Percentiles rank a stretch among this genome's conserved stretches.
Evolutionary conservation across 495 filamentous ascomycete genomes (phyloP).

Genomic region (Hyaloscypha bicolor): DNA sequence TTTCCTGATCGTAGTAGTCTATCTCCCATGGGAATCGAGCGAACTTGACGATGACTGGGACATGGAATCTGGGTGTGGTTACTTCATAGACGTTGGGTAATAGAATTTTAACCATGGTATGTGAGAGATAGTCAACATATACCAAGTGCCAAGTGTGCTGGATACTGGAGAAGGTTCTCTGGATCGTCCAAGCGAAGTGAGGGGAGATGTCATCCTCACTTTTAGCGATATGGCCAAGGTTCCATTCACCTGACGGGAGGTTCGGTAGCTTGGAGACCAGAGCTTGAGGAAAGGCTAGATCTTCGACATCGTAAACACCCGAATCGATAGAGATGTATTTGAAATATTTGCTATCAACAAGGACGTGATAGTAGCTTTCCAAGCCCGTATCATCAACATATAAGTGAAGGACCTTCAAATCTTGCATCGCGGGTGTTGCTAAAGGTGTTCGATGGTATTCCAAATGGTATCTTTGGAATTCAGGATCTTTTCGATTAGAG

Average conservation of each 20-base stretch:
- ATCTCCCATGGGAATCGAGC: constrained; percentile 35
- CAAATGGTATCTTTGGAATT: too few species aligned
- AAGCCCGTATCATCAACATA: too few species aligned
- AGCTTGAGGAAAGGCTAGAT: constrained; percentile 32
- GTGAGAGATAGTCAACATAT: background rate
- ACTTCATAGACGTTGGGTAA: background rate
- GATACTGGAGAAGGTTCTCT: background rate
- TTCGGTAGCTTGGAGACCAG: constrained; percentile 5
- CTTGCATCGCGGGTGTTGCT: too few species aligned
- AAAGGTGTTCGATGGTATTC: too few species aligned
- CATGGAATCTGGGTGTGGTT: constrained; percentile 16
- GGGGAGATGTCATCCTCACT: background rate
- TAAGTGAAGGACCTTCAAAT: too few species aligned
- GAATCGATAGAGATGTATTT: constrained; percentile 39
- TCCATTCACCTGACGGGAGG: constrained; percentile 8
- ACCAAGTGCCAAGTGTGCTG: background rate
- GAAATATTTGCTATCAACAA: constrained; percentile 29
- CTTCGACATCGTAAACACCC: constrained; percentile 32
- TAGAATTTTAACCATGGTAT: background rate
- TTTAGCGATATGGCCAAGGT: constrained; percentile 10
- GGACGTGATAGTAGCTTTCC: constrained; percentile 13
- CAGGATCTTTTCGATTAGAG: too few species aligned
- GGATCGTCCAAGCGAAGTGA: constrained; percentile 3
- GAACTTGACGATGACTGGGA: constrained; percentile 38
- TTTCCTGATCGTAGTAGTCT: constrained; percentile 39